Conservation (phyloP, 176 grass and related monocot species). For the Oryza meyeriana region DNA sequence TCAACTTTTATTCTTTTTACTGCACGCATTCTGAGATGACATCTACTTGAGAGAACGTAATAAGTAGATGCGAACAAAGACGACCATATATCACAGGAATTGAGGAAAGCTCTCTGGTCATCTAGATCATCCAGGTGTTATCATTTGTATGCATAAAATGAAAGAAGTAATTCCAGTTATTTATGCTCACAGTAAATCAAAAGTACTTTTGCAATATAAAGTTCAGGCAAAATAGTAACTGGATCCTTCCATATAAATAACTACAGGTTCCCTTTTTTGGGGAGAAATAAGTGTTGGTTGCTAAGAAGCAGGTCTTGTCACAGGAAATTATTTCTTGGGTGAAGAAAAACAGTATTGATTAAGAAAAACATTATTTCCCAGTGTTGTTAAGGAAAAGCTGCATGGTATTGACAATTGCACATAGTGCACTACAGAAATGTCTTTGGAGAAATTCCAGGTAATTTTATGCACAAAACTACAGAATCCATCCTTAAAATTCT, state of each 20-base stretch:
- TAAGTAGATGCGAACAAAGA: background rate
- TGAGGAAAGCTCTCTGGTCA: background rate
- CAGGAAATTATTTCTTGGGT: background rate
- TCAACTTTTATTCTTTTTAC: background rate
- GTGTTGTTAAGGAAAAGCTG: background rate
- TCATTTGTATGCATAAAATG: background rate
- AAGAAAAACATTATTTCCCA: background rate
- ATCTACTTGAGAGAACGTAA: background rate
- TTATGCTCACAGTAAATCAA: background rate
- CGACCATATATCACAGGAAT: background rate
- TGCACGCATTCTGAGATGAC: background rate
- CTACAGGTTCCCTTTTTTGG: background rate
- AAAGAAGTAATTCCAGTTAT: background rate
- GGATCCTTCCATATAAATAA: background rate
- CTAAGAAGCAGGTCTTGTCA: background rate
- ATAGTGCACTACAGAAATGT: background rate
- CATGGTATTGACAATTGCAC: background rate
- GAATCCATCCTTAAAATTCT: background rate
- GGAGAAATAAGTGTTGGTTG: no score
- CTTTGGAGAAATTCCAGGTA: constrained; percentile 1
- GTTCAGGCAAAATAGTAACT: background rate
- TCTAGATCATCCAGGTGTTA: background rate
- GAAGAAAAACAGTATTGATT: constrained; percentile 2
- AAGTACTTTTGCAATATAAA: background rate
- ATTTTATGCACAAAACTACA: background rate